Conservation (phyloP, 306 rosid species). For the Prunus mongolica region DNA sequence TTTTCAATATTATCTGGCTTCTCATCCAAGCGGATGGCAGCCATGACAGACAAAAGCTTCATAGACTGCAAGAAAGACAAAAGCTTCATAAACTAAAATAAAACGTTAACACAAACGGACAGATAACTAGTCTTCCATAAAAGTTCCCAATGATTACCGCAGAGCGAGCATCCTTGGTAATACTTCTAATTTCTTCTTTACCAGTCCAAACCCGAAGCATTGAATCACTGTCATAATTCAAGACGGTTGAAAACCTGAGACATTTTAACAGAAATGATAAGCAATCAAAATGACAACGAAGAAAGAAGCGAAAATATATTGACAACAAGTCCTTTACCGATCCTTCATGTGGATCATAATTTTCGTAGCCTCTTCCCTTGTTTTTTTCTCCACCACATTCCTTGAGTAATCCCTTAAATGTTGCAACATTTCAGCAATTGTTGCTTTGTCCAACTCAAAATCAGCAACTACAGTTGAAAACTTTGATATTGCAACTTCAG, state of each 20-base stretch:
- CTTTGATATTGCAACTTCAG: conserved; percentile 46
- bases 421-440: conserved; percentile 41
- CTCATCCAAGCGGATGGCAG: conserved; percentile 85
- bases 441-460: conserved; percentile 70
- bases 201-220: conserved; percentile 91
- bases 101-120: neutral
- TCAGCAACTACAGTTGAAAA: conserved; percentile 46
- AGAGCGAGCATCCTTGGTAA: conserved; percentile 71
- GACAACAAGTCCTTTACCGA: conserved; percentile 42
- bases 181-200: conserved; percentile 72
- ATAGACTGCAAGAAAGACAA: conserved; percentile 49
- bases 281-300: neutral
- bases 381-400: conserved; percentile 66
- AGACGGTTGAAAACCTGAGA: conserved; percentile 79
- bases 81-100: neutral
- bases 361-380: conserved; percentile 79
- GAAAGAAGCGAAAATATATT: neutral
- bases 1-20: conserved; percentile 67
- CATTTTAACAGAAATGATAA: conserved; percentile 11
- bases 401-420: conserved; percentile 58
- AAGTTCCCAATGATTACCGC: conserved; percentile 38
- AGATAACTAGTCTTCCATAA: neutral
- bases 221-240: conserved; percentile 75
- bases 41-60: conserved; percentile 69
- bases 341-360: conserved; percentile 84